Conservation (phyloP, 2,329 filamentous ascomycete genomes). For the Colletotrichum sp. region DNA sequence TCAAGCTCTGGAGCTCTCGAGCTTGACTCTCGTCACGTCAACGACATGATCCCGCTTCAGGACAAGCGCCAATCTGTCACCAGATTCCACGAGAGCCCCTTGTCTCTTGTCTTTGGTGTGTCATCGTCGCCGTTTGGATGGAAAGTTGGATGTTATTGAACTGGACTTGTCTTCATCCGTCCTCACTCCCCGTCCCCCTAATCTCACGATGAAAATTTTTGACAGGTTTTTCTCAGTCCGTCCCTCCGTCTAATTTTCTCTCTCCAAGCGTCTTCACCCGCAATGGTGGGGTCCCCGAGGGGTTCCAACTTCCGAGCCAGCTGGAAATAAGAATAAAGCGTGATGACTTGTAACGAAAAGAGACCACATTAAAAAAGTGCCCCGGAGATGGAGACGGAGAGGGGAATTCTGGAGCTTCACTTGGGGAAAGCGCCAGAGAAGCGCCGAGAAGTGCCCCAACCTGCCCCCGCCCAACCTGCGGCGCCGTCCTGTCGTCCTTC, state of each 20-base stretch:
- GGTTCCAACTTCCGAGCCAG: not conserved
- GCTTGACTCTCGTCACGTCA: not conserved
- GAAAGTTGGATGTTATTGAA: not conserved
- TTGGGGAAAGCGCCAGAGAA: slow-evolving; percentile 22
- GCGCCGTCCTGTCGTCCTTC: not conserved
- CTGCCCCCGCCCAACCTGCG: not conserved
- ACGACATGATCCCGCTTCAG: not conserved
- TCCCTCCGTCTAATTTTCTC: not conserved
- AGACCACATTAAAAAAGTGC: not conserved
- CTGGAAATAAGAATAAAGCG: not conserved
- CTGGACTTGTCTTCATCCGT: not conserved
- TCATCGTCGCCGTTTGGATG: not conserved
- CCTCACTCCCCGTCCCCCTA: not conserved
- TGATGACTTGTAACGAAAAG: not conserved
- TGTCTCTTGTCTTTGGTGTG: not conserved
- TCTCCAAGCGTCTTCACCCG: not conserved
- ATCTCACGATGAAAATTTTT: not conserved
- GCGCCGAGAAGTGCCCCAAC: slow-evolving; percentile 3
- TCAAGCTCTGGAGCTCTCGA: not conserved
- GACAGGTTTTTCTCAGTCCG: not conserved
- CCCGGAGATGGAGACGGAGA: slow-evolving; percentile 1
- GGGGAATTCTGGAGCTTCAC: slow-evolving; percentile 3
- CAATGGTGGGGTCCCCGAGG: slow-evolving; percentile 11
- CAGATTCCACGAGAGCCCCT: not conserved
- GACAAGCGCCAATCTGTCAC: slow-evolving; percentile 3